phyloP scores from a whole-genome alignment of 208 protist species.

The Leishmania gerbilli region DNA sequence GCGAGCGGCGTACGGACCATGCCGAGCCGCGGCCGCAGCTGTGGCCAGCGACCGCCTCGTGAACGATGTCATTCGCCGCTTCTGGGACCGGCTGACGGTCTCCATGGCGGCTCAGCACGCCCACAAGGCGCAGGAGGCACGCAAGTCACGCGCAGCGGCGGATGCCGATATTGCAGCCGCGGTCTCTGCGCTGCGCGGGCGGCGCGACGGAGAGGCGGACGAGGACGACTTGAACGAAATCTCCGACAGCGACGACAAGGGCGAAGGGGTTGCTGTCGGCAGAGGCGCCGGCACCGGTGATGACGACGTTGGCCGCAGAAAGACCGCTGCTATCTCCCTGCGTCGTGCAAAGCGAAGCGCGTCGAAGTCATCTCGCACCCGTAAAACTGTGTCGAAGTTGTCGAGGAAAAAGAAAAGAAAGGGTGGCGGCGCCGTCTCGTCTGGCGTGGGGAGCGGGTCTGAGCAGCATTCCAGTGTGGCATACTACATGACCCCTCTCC shows the following conservation, averaged over 20 bases:
- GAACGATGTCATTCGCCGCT: constrained; percentile 79
- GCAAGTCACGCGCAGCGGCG: constrained; percentile 18
- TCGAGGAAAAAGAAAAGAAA: constrained; percentile 23
- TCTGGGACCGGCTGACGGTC: constrained; percentile 85
- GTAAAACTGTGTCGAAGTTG: constrained; percentile 7
- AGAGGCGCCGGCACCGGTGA: neutral
- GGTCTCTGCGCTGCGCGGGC: neutral
- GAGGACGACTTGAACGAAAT: constrained; percentile 38
- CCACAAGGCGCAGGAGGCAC: constrained; percentile 28
- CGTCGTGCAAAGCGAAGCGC: neutral
- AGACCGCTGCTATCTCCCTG: neutral
- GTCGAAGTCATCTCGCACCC: neutral
- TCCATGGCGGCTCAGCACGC: constrained; percentile 46
- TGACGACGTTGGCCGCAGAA: neutral
- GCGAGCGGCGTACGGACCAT: constrained; percentile 30
- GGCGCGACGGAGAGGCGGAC: constrained; percentile 6
- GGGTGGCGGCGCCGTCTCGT: constrained; percentile 2
- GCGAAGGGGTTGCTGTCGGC: neutral
- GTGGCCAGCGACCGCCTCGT: constrained; percentile 52
- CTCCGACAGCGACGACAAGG: neutral
- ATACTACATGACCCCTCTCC: constrained; percentile 73
- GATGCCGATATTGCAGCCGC: constrained; percentile 19
- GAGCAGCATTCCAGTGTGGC: constrained; percentile 30
- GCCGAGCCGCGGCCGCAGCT: constrained; percentile 24
- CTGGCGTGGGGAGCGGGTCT: neutral